A percentile compares a stretch with the other conserved stretches of the same genome.
phyloP scores from a whole-genome alignment of 108 stramenopile species.

The Mediolabrus comicus region DNA sequence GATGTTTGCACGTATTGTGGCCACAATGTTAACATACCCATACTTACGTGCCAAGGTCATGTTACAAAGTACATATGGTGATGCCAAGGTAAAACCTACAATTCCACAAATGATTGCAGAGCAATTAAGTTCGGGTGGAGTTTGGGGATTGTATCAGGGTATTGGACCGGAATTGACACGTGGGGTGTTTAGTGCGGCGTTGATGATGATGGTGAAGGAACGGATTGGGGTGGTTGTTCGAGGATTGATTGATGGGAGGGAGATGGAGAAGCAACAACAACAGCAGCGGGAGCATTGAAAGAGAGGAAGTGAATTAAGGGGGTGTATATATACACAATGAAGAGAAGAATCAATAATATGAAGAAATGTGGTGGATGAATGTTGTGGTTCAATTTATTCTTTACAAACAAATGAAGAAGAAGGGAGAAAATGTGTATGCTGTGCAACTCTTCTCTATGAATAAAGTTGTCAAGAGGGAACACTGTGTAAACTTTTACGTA shows the following conservation, averaged over 20 bases:
- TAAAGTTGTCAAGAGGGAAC: no score
- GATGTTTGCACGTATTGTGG: constrained; percentile 83
- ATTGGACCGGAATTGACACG: constrained; percentile 88
- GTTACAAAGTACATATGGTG: constrained; percentile 61
- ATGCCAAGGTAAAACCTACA: constrained; percentile 43
- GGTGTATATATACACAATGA: no score
- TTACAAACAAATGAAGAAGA: no score
- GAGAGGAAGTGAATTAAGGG: no score
- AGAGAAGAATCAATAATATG: no score
- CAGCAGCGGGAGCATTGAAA: no score
- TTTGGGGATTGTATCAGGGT: constrained; percentile 69
- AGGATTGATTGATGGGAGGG: constrained; percentile 33
- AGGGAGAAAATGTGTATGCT: no score
- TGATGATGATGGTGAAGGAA: constrained; percentile 92
- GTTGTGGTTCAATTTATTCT: no score
- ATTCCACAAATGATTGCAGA: constrained; percentile 64
- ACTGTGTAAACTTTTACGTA: no score
- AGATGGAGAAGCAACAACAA: background rate
- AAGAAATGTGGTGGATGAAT: no score
- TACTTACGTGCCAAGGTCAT: constrained; percentile 88
- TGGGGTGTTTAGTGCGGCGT: constrained; percentile 86
- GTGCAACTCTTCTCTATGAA: no score
- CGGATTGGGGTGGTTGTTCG: constrained; percentile 59
- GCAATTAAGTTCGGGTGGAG: constrained; percentile 43
- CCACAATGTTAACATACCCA: constrained; percentile 86